Percentiles rank a stretch among this genome's conserved stretches.
Conservation (phyloP, 176 grass and related monocot species). For the Chrysopogon serrulatus region DNA sequence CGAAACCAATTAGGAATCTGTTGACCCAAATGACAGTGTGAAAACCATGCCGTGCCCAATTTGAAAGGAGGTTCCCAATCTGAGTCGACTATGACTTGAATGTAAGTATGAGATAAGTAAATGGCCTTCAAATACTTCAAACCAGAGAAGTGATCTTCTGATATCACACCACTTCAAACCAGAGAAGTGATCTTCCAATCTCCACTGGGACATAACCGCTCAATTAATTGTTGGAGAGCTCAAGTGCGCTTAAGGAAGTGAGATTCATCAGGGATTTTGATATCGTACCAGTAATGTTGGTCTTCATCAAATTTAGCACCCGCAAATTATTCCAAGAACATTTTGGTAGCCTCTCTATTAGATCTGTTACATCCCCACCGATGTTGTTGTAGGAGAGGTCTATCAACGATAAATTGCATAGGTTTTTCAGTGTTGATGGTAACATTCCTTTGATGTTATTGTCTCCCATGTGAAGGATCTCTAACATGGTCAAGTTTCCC, state of each 20-base stretch:
- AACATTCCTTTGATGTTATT: background rate
- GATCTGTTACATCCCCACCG: background rate
- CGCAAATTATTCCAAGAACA: background rate
- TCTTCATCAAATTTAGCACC: too few species aligned
- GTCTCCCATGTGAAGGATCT: background rate
- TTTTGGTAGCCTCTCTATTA: background rate
- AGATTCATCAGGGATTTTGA: background rate
- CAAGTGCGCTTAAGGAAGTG: background rate
- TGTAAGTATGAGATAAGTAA: background rate
- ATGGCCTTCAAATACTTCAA: background rate
- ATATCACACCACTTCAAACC: background rate
- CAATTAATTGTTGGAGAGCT: fast-evolving
- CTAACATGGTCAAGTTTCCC: background rate
- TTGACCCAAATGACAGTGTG: background rate
- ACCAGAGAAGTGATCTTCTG: background rate
- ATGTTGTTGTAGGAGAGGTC: background rate
- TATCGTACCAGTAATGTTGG: background rate
- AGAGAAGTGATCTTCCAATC: background rate
- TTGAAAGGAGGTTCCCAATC: background rate
- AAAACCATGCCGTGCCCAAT: background rate
- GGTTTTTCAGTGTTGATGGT: background rate
- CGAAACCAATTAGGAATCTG: background rate
- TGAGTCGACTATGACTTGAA: background rate
- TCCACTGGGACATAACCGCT: background rate
- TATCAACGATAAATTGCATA: background rate